Conservation (phyloP, 2,329 filamentous ascomycete genomes). For the Tympanopsis confertula region DNA sequence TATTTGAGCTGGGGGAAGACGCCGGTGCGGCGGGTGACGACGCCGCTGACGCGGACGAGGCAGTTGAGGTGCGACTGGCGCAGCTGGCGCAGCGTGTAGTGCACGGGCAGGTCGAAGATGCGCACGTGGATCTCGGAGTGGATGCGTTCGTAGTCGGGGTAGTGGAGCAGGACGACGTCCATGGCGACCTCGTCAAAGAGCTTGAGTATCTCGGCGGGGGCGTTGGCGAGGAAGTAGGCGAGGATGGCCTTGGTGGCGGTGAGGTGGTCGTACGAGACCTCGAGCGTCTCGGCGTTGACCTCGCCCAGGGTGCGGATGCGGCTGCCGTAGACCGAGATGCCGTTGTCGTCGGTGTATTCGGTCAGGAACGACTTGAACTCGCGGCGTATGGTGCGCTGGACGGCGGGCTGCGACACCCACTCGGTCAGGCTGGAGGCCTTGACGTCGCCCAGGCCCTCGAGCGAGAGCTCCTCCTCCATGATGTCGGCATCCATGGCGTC, state of each 20-base stretch:
- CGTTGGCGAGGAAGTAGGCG: conserved; percentile 58
- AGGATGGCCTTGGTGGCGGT: conserved; percentile 52
- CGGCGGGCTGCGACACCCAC: conserved; percentile 55
- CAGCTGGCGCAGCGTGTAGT: conserved; percentile 56
- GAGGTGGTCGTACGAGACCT: conserved; percentile 57
- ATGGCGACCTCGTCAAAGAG: conserved; percentile 61
- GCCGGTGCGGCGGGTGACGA: conserved; percentile 56
- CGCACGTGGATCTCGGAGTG: conserved; percentile 62
- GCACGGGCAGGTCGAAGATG: conserved; percentile 54
- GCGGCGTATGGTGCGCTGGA: conserved; percentile 52
- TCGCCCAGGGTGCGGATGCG: conserved; percentile 57
- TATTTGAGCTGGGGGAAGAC: conserved; percentile 63
- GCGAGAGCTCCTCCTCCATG: conserved; percentile 25
- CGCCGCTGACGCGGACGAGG: conserved; percentile 53
- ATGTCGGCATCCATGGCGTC: conserved; percentile 47
- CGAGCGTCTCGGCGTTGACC: conserved; percentile 57
- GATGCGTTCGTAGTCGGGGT: conserved; percentile 60
- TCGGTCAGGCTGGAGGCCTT: conserved; percentile 28
- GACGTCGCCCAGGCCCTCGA: not conserved
- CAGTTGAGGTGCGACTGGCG: conserved; percentile 59
- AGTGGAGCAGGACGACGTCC: conserved; percentile 59
- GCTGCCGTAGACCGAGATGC: conserved; percentile 55
- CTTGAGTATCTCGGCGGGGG: conserved; percentile 53
- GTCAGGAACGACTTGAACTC: conserved; percentile 63
- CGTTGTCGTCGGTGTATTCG: conserved; percentile 54